A percentile compares a stretch with the other conserved stretches of the same genome.
phyloP scores from a whole-genome alignment of 805 yeast genomes.

The Ogataea degrootiae region DNA sequence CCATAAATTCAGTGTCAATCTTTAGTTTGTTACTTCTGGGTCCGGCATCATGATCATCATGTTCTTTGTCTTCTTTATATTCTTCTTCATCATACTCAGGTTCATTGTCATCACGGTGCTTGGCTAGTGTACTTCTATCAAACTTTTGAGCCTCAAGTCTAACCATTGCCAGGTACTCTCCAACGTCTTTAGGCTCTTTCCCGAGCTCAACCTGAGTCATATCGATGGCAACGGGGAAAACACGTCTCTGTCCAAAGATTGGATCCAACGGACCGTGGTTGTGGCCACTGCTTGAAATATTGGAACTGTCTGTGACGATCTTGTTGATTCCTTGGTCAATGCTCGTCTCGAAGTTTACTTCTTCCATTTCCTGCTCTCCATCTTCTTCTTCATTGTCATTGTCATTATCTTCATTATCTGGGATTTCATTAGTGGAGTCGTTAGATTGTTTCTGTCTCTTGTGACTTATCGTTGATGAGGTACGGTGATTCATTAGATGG shows the following conservation, averaged over 20 bases:
- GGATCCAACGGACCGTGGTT: slow-evolving; percentile 33
- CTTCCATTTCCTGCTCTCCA: too few relatives aligned
- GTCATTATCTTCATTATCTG: too few relatives aligned
- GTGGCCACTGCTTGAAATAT: slow-evolving; percentile 1
- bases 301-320: not conserved
- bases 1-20: slow-evolving; percentile 10
- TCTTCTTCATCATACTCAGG: slow-evolving; percentile 4
- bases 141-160: slow-evolving; percentile 26
- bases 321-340: not conserved
- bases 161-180: slow-evolving; percentile 31
- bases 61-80: not conserved
- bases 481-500: too few relatives aligned
- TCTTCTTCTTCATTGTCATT: too few relatives aligned
- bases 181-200: slow-evolving; percentile 21
- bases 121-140: slow-evolving; percentile 4
- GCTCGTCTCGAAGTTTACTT: too few relatives aligned
- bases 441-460: too few relatives aligned
- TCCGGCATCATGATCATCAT: not conserved
- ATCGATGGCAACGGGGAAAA: slow-evolving; percentile 29
- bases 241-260: slow-evolving; percentile 32
- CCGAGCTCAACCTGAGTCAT: slow-evolving; percentile 11
- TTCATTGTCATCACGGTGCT: not conserved
- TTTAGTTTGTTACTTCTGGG: not conserved
- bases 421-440: too few relatives aligned
- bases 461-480: too few relatives aligned